These are phyloP conservation scores for Lepiota brunneoincarnata DNA, from an alignment of 768 basidiomycete genomes.

Conservation along the genomic window DNA sequence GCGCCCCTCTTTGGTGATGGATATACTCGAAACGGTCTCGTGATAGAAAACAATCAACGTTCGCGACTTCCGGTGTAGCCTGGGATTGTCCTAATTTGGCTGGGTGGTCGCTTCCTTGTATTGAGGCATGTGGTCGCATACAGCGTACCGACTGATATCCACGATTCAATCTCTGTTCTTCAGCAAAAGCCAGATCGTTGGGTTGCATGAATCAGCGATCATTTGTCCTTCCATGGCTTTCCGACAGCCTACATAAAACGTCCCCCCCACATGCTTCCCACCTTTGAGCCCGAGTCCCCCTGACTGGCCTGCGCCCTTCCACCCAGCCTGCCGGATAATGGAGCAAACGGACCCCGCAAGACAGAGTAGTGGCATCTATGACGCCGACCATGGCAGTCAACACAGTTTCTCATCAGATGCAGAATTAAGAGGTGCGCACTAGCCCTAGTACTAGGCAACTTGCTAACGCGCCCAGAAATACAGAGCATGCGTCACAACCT, in stretches of 20 bases:
- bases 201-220: not conserved
- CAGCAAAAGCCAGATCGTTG: conserved; percentile 2
- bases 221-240: conserved; percentile 2
- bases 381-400: conserved; percentile 21
- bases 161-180: conserved; percentile 5
- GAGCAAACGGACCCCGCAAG: conserved; percentile 31
- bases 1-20: not conserved
- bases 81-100: conserved; percentile 10
- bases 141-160: not conserved
- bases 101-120: conserved; percentile 19
- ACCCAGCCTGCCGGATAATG: conserved; percentile 24
- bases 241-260: conserved; percentile 6
- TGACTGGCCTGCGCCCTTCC: conserved; percentile 7
- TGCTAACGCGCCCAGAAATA: conserved; percentile 2
- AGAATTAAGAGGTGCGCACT: conserved; percentile 31
- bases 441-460: not conserved
- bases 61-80: not conserved
- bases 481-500: conserved; percentile 32
- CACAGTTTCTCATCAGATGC: conserved; percentile 29
- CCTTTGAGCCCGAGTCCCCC: conserved; percentile 7
- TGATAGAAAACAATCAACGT: conserved; percentile 4
- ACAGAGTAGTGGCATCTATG: conserved; percentile 34
- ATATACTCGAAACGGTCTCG: conserved; percentile 1
- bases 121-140: conserved; percentile 22
- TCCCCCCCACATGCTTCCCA: not conserved